Base-by-base conservation (phyloP, 306 rosid genomes). In the Quillaja saponaria region DNA sequence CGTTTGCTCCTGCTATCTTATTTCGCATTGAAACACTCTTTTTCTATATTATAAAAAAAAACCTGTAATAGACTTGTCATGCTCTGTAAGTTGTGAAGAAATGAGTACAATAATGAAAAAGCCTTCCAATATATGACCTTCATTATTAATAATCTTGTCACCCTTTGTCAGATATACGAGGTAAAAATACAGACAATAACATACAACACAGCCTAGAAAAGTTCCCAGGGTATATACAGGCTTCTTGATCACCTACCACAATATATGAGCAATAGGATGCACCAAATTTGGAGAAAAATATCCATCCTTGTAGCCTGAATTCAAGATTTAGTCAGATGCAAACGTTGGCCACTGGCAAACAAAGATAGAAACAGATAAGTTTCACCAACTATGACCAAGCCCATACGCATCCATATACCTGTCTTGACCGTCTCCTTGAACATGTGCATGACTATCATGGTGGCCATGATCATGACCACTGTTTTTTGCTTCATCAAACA, bases 381-480 rank as follows among this genome's bases (percentile, higher is more conserved):
- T 25, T 25, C 4, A 2, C 31, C 31, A 25, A 25, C 31, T 85
- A 52, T 79, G 78, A 17, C 78, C 90, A 46, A 91, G 91, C 69
- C 96, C 92, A 50, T 84, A 91, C 0, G 90, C 80, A 11, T 85
- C 82, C 74, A 71, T 81, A 71, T 73, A 88, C 63, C 82, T 72
- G n/a, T 69, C 68, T 16, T 73, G 86, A 61, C 82, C 75, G n/a
- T 69, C 68, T 16, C 58, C 81, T 25, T 78, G 87, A 11, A 37
- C 74, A 17, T 81, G 84, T 10, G 4, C 76, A 17, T 71, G 79
- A 5, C 44, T 25, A 39, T 49, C 60, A n/a, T 67, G 74, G 35
- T 58, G 75, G 39, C 13, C n/a, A 25, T 71, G 75, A 49, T 59
- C 71, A 37, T 72, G 75, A 21, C 72, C 78, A 16, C 44, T 51